Base-by-base conservation (phyloP, 345 rosid species). In the Bruguiera parviflora region DNA sequence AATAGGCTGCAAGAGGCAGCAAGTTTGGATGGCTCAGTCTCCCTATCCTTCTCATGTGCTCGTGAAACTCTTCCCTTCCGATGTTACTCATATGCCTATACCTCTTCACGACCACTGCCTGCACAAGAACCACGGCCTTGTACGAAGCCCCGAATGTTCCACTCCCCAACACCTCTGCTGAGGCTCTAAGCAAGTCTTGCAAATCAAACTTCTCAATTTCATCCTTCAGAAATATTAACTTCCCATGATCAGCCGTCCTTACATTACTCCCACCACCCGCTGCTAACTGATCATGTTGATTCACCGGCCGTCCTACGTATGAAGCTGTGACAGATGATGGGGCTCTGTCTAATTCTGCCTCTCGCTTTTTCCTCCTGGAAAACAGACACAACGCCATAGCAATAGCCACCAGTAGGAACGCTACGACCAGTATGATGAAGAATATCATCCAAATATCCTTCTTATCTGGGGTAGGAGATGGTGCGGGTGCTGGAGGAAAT, bases 91-190 rank as follows among this genome's bases (percentile, higher is more conserved):
- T 90, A 63, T 87, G 88, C 72, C 87, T 83, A 61, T 88, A 90
- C 84, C 92, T 83, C 86, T 90, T 90, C 61, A 88, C 96, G 52
- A 90, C 96, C 58, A 85, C n/a, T 2, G 80, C 61, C 46, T 64
- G 67, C 4, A 81, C 86, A 1, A 47, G 55, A 58, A 39, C 32
- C 32, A 85, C 80, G 5, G 96, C 88, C 71, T 90, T 90, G 57
- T 87, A 90, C 2, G 96, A 90, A 67, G 92, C 82, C 27, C 96
- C 94, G 61, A 87, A 90, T 32, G 87, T 87, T 57, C 94, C 96
- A 69, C 96, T 90, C 43, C 96, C 96, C 71, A 90, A 71, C 39
- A 90, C 92, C 72, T 90, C 92, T 7, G 96, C 96, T 1, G 96
- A 87, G 1, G 92, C 87, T 75, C 70, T 84, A 4, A 90, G 77